Conservation (phyloP, 169 alveolate genomes). For the Miamiensis avidus region DNA sequence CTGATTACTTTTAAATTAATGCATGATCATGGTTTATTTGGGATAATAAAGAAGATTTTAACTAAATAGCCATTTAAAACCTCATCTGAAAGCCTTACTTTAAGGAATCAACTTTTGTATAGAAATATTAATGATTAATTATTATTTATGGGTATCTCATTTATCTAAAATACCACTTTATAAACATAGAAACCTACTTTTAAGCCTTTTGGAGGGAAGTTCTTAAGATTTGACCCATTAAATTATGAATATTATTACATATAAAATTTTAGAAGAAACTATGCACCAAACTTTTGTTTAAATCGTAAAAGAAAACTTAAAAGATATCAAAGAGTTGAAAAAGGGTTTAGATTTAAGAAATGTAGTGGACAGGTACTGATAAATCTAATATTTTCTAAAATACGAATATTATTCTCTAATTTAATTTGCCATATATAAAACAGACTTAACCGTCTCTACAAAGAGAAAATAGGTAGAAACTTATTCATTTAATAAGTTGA, state of each 20-base stretch:
- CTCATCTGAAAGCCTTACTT: not conserved
- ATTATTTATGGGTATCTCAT: too few species aligned
- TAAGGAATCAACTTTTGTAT: not conserved
- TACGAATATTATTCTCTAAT: too few species aligned
- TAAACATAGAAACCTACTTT: not conserved
- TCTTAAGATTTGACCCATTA: not conserved
- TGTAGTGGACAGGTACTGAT: not conserved
- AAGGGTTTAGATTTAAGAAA: not conserved
- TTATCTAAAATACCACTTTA: too few species aligned
- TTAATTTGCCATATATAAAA: too few species aligned
- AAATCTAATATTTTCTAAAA: too few species aligned
- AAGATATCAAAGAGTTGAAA: not conserved
- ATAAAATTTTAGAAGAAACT: not conserved
- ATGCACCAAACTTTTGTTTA: not conserved
- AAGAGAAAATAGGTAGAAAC: not conserved
- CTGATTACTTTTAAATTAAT: not conserved
- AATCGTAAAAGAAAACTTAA: not conserved
- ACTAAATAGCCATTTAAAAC: not conserved
- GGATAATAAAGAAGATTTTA: too few species aligned
- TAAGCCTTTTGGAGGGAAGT: not conserved
- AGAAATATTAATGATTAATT: too few species aligned
- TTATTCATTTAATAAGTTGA: not conserved
- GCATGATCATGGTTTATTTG: not conserved
- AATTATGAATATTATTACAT: not conserved
- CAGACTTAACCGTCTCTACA: not conserved